Conservation (phyloP, 169 alveolate genomes). For the Plasmodium ovale region DNA sequence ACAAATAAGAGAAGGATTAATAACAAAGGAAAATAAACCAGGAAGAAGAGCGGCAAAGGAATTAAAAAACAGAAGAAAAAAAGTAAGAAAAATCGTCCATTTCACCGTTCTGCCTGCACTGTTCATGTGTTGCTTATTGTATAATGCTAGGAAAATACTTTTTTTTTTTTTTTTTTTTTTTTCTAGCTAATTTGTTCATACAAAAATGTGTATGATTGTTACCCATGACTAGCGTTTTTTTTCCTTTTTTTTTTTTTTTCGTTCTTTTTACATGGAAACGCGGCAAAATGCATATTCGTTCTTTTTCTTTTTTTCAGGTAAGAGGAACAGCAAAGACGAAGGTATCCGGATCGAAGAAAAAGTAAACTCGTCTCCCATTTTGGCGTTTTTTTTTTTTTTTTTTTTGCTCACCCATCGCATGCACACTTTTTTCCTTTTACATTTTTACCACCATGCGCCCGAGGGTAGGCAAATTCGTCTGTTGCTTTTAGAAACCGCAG, state of each 20-base stretch:
- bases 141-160: conserved; percentile 1
- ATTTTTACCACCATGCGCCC: too few relatives aligned
- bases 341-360: conserved; percentile 81
- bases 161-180: conserved; percentile 8
- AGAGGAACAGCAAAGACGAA: conserved; percentile 83
- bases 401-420: neutral
- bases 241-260: too few relatives aligned
- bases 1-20: conserved; percentile 89
- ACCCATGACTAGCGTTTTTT: too few relatives aligned
- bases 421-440: neutral
- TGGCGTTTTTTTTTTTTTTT: neutral
- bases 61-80: conserved; percentile 91
- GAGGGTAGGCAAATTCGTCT: too few relatives aligned
- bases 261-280: too few relatives aligned
- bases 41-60: conserved; percentile 92
- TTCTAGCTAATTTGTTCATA: too few relatives aligned
- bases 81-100: conserved; percentile 84
- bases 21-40: conserved; percentile 83
- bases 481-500: too few relatives aligned
- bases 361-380: conserved; percentile 14
- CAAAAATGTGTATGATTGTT: too few relatives aligned
- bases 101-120: conserved; percentile 69
- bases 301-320: conserved; percentile 60
- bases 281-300: conserved; percentile 4
- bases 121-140: neutral